phyloP scores from a whole-genome alignment of 2,329 filamentous ascomycete genomes.

The Ceratocystis colombiana region DNA sequence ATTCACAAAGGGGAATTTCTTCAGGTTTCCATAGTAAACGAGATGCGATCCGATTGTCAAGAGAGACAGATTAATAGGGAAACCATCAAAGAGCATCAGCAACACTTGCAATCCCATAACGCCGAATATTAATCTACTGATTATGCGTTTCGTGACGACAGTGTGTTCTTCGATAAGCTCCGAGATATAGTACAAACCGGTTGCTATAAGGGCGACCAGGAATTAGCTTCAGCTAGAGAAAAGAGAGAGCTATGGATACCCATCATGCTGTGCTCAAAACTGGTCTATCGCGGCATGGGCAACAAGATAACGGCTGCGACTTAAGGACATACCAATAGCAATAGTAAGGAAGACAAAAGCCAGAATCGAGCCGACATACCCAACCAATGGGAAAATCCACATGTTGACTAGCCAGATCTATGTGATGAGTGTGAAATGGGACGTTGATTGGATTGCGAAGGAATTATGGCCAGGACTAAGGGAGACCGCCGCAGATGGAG shows the following conservation, averaged over 20 bases:
- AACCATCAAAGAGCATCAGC: conserved; percentile 71
- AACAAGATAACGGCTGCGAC: background rate
- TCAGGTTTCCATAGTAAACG: conserved; percentile 80
- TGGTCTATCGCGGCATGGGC: background rate
- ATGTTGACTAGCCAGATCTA: conserved; percentile 42
- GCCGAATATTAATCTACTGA: conserved; percentile 73
- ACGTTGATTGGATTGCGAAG: background rate
- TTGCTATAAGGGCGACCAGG: conserved; percentile 47
- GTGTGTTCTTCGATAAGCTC: conserved; percentile 98
- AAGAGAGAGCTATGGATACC: background rate
- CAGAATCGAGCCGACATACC: conserved; percentile 74
- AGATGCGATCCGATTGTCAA: conserved; percentile 72
- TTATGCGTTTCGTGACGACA: conserved; percentile 77
- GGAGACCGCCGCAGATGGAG: conserved; percentile 1
- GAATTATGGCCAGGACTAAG: background rate
- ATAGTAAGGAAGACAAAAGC: conserved; percentile 92
- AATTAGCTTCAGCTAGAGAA: background rate
- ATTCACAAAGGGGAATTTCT: conserved; percentile 65
- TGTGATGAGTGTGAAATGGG: background rate
- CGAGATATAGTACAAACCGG: conserved; percentile 96
- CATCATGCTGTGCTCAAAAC: too few species aligned
- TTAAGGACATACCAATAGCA: conserved; percentile 59
- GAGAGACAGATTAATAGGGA: conserved; percentile 63
- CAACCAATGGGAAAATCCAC: conserved; percentile 92
- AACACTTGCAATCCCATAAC: conserved; percentile 65